Percentiles rank a stretch among this genome's conserved stretches.
Conservation (phyloP, 2,329 filamentous ascomycete genomes). For the Diplodia corticola region DNA sequence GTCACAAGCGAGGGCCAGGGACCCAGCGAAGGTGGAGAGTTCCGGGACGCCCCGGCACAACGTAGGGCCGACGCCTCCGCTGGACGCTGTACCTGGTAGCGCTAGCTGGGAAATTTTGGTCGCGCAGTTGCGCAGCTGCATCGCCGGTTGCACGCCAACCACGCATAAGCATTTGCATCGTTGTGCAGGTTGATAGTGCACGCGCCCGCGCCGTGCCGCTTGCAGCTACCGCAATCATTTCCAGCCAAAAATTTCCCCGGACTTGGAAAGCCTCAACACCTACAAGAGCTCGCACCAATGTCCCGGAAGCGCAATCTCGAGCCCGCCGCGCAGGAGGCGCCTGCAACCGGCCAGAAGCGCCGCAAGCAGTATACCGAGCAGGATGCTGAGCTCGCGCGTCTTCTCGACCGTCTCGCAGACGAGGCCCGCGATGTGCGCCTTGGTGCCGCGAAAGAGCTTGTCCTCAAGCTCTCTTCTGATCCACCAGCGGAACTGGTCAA, state of each 20-base stretch:
- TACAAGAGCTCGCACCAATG: slow-evolving; percentile 3
- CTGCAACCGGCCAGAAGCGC: slow-evolving; percentile 32
- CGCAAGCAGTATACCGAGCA: slow-evolving; percentile 41
- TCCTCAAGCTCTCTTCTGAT: slow-evolving; percentile 44
- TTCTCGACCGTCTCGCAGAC: slow-evolving; percentile 50
- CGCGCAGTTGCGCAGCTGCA: not conserved
- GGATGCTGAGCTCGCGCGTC: slow-evolving; percentile 45
- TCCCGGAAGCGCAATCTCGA: slow-evolving; percentile 22
- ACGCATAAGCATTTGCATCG: slow-evolving; percentile 5
- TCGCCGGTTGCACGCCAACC: not conserved
- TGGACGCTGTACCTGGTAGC: not conserved
- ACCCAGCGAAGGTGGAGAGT: not conserved
- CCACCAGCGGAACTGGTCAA: slow-evolving; percentile 43
- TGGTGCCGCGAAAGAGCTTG: slow-evolving; percentile 47
- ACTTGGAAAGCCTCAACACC: not conserved
- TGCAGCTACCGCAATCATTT: not conserved
- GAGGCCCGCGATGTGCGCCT: slow-evolving; percentile 47
- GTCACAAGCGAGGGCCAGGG: not conserved
- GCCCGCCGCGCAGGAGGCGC: slow-evolving; percentile 22
- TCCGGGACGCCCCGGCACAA: not conserved
- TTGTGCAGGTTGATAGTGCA: not conserved
- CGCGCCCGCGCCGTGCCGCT: not conserved
- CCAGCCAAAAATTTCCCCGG: not conserved
- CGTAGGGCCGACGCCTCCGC: not conserved
- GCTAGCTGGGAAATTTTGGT: slow-evolving; percentile 5